These are phyloP conservation scores for Stentor coeruleus DNA, from an alignment of 73 alveolate species.

Conservation along the genomic window DNA sequence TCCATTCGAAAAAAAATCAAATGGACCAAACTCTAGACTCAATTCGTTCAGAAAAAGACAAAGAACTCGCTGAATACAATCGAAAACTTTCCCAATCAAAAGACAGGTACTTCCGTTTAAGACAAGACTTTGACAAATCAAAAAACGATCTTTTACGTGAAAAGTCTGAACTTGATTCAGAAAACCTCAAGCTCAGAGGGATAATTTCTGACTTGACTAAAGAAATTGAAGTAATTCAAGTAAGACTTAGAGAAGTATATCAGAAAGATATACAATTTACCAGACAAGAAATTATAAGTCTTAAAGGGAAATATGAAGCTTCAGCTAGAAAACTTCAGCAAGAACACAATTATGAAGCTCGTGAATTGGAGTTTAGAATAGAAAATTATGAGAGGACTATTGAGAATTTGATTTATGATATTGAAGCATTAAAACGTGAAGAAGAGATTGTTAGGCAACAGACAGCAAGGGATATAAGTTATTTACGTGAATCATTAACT, in stretches of 20 bases:
- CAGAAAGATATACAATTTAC: not conserved
- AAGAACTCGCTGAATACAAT: not conserved
- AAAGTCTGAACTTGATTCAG: not conserved
- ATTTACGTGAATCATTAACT: not conserved
- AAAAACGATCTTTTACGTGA: not conserved
- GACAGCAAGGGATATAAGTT: not conserved
- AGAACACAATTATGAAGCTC: not conserved
- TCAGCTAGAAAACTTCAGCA: not conserved
- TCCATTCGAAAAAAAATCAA: not conserved
- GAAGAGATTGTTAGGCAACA: not conserved
- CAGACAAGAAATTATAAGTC: not conserved
- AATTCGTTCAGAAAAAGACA: not conserved
- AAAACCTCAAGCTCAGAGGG: not conserved
- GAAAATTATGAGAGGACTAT: slow-evolving; percentile 11
- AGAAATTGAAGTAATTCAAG: not conserved
- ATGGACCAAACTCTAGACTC: not conserved
- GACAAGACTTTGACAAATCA: not conserved
- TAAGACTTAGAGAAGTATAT: not conserved
- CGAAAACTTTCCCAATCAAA: not conserved
- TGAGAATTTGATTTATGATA: not conserved
- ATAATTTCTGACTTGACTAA: not conserved
- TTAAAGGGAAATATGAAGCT: not conserved
- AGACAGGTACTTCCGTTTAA: not conserved
- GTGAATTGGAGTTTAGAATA: not conserved
- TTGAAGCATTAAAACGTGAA: not conserved